These are phyloP conservation scores for Cardamine occulta DNA, from an alignment of 345 rosid species.

Conservation along the genomic window DNA sequence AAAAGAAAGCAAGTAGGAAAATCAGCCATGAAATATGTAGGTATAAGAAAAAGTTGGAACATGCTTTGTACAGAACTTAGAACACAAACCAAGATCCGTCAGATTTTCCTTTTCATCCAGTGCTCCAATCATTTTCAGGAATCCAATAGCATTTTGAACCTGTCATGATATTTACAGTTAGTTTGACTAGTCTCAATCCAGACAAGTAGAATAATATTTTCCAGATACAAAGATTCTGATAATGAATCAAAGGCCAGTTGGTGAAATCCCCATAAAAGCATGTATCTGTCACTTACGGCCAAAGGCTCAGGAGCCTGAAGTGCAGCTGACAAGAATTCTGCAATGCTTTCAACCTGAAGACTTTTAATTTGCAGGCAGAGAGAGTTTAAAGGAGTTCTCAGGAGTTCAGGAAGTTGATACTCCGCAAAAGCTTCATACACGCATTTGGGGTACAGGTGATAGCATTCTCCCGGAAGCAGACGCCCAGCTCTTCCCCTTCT, in stretches of 20 bases:
- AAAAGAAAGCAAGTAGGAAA: slow-evolving; percentile 27
- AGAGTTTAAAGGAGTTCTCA: slow-evolving; percentile 98
- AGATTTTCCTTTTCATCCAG: slow-evolving; percentile 89
- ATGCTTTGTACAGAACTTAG: slow-evolving; percentile 25
- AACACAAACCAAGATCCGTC: slow-evolving; percentile 85
- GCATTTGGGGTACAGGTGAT: slow-evolving; percentile 88
- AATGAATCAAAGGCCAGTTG: neutral
- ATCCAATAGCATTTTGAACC: slow-evolving; percentile 96
- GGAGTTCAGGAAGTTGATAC: slow-evolving; percentile 97
- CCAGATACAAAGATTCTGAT: neutral
- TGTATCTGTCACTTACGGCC: slow-evolving; percentile 67
- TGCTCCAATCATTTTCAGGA: slow-evolving; percentile 92
- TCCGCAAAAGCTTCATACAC: slow-evolving; percentile 95
- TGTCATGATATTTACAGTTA: slow-evolving; percentile 41
- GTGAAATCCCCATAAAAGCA: slow-evolving; percentile 1
- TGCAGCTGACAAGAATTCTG: slow-evolving; percentile 92
- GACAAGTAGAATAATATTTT: slow-evolving; percentile 2
- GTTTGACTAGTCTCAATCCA: neutral
- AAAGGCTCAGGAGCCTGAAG: slow-evolving; percentile 89
- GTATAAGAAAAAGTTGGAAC: slow-evolving; percentile 4
- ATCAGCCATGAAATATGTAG: slow-evolving; percentile 19
- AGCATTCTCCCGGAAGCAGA: slow-evolving; percentile 92
- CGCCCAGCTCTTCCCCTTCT: slow-evolving; percentile 99
- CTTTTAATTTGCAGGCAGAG: slow-evolving; percentile 99
- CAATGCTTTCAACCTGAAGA: slow-evolving; percentile 85